phyloP scores from a whole-genome alignment of 208 protist species.

The Trypanosoma mega region DNA sequence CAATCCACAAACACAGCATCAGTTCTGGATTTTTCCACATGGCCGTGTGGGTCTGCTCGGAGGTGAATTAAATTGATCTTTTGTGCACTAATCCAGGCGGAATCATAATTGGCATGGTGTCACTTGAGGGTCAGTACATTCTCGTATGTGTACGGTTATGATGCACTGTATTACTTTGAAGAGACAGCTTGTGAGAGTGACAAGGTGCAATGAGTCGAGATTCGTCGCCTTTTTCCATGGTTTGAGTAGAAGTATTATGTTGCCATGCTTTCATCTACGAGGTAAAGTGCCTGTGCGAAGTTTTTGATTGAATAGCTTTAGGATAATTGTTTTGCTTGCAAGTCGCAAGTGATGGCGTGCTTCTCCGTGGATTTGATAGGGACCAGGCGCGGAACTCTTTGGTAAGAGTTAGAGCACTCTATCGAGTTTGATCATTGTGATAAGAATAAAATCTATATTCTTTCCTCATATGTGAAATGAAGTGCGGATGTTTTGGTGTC shows the following conservation, averaged over 20 bases:
- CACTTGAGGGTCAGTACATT: slow-evolving; percentile 6
- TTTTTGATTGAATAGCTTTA: slow-evolving; percentile 15
- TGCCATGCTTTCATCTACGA: slow-evolving; percentile 7
- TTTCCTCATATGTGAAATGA: no score
- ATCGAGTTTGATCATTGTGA: no score
- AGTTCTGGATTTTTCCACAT: background rate
- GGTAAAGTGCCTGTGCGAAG: slow-evolving; percentile 1
- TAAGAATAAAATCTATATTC: no score
- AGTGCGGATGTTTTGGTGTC: no score
- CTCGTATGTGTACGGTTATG: slow-evolving; percentile 12
- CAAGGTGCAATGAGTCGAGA: slow-evolving; percentile 4
- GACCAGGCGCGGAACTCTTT: background rate
- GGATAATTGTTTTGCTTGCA: background rate
- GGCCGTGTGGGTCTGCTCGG: background rate
- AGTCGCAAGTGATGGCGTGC: background rate
- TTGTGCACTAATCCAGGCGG: slow-evolving; percentile 8
- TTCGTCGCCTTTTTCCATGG: slow-evolving; percentile 8
- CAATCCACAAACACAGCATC: slow-evolving; percentile 1
- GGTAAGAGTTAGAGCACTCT: no score
- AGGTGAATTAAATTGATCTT: slow-evolving; percentile 20
- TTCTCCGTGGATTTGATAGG: background rate
- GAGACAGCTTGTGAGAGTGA: slow-evolving; percentile 19
- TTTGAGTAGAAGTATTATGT: slow-evolving; percentile 23
- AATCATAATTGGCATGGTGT: slow-evolving; percentile 17
- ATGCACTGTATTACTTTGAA: slow-evolving; percentile 27